Percentiles rank a stretch among this genome's conserved stretches.
These are phyloP conservation scores for Aspergillus japonicus DNA, from an alignment of 2,329 filamentous ascomycete species.

Conservation along the genomic window DNA sequence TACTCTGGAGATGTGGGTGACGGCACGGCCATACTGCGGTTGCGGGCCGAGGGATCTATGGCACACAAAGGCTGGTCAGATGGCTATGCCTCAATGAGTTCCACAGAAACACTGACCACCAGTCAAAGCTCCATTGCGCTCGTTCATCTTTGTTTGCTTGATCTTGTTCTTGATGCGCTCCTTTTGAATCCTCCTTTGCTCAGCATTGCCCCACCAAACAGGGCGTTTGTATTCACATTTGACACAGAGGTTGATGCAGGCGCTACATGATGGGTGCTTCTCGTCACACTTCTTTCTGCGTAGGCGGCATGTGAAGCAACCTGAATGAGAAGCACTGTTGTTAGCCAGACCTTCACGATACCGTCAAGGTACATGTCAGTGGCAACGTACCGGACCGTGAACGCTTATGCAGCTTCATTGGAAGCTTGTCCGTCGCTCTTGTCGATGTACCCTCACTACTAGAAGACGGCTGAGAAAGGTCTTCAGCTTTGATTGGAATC, in stretches of 20 bases:
- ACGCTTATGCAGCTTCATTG: constrained; percentile 84
- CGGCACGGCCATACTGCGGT: constrained; percentile 17
- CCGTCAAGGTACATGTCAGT: neutral
- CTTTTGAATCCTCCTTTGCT: constrained; percentile 81
- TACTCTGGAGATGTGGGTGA: constrained; percentile 68
- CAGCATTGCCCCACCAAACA: constrained; percentile 95
- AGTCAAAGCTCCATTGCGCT: constrained; percentile 66
- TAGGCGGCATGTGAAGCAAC: constrained; percentile 67
- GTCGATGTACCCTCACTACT: constrained; percentile 51
- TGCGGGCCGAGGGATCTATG: constrained; percentile 18
- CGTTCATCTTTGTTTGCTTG: constrained; percentile 90
- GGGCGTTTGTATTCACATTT: constrained; percentile 95
- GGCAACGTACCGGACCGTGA: constrained; percentile 81
- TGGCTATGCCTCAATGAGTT: neutral
- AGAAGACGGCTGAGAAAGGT: constrained; percentile 27
- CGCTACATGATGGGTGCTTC: constrained; percentile 61
- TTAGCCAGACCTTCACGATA: neutral
- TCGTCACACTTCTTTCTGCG: constrained; percentile 71
- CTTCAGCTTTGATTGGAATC: constrained; percentile 14
- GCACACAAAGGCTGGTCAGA: constrained; percentile 9
- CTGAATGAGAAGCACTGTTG: constrained; percentile 36
- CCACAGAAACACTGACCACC: constrained; percentile 26
- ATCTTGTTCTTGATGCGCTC: constrained; percentile 96
- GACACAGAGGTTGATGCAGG: constrained; percentile 71
- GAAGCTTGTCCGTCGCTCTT: constrained; percentile 56